Evolutionary conservation across 1,284 basidiomycete species (phyloP).

Genomic region (Rhodotorula sp.): DNA sequence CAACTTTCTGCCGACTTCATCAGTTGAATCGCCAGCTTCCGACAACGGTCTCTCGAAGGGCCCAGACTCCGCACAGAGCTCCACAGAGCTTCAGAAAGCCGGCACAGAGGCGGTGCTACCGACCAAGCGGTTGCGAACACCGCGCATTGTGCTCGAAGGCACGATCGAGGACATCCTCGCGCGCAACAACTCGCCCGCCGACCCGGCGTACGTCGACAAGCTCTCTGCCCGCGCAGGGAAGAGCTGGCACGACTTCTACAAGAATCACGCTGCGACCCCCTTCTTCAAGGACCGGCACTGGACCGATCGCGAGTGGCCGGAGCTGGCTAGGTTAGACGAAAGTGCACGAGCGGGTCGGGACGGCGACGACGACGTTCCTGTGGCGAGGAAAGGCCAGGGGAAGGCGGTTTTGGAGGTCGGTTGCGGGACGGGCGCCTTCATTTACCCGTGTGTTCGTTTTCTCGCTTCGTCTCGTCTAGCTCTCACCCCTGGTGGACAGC

Average conservation of each 20-base stretch:
- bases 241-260: conserved; percentile 52
- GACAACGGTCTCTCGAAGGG: no score
- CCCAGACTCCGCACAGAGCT: not conserved
- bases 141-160: conserved; percentile 19
- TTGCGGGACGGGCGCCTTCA: conserved; percentile 41
- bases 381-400: conserved; percentile 13
- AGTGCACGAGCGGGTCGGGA: not conserved
- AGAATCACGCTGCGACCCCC: conserved; percentile 11
- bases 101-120: no score
- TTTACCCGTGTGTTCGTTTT: conserved; percentile 34
- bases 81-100: not conserved
- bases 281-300: conserved; percentile 54
- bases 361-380: not conserved
- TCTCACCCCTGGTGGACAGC: not conserved
- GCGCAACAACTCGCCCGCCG: conserved; percentile 36
- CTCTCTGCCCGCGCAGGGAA: conserved; percentile 44
- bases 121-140: conserved; percentile 9
- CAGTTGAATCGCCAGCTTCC: no score
- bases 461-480: not conserved
- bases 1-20: no score
- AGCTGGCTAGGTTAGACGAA: conserved; percentile 2
- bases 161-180: conserved; percentile 27
- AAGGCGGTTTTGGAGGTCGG: conserved; percentile 33
- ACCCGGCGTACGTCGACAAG: conserved; percentile 44
- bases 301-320: conserved; percentile 48